Base-by-base conservation (phyloP, 768 basidiomycete genomes). In the Suillus sp. region DNA sequence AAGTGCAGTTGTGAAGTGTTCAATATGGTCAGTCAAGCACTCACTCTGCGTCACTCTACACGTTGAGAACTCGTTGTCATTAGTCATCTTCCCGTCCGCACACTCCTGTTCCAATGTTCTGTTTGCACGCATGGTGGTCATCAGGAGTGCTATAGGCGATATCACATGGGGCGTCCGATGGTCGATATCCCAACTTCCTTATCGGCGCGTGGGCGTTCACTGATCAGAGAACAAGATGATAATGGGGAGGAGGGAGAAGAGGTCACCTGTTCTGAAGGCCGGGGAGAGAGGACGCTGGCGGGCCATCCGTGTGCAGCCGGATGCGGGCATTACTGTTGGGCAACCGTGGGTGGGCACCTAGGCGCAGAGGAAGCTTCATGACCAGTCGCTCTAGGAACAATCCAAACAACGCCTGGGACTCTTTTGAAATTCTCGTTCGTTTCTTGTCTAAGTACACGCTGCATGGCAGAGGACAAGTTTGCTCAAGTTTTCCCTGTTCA, bases 241-340 rank as follows among this genome's bases (percentile, higher is more conserved):
- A 69, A 64, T 37, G 55, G 48, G 6, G 70, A 66, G 20, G 62
- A n/a, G 1, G 65, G 58, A n/a, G 69, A 67, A 5, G 62, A 59
- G 9, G 50, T 58, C 25, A 43, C 65, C 50, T 20, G 7, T 10
- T 60, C n/a, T 7, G 68, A 51, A 37, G 50, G 37, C 6, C 18
- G 9, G 13, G 38, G 62, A 40, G 68, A 70, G 25, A 61, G 64
- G 27, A 59, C 53, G 9, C 55, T 76, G 55, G 61, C 68, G 14
- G 91, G 87, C 3, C 87, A 90, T 71, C 82, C 80, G 0, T 93
- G 92, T 75, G 89, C 90, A 16, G 84, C 90, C 48, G 92, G 92
- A 4, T 94, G 92, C 75, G 92, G 92, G 0, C 92, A 94, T 76
- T 83, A 82, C 67, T 94, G 92, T 67, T 93, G 91, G 91, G 84